These are phyloP conservation scores for Chlorociboria aeruginascens DNA, from an alignment of 495 filamentous ascomycete species.

Conservation along the genomic window DNA sequence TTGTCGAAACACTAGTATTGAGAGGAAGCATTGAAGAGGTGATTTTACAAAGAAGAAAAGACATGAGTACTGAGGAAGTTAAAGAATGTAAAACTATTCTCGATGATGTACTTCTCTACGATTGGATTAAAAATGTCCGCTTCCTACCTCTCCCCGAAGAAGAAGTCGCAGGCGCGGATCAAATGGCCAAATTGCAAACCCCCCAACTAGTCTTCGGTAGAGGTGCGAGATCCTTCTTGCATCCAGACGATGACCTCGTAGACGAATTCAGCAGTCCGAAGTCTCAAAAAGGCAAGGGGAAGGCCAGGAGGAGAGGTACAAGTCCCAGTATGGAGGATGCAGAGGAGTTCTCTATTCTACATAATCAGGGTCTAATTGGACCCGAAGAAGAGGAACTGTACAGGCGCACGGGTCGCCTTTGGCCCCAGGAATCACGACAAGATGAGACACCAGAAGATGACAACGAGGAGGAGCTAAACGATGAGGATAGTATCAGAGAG, in stretches of 20 bases:
- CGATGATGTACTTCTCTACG: slow-evolving; percentile 64
- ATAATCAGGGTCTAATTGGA: no score
- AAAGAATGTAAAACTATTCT: slow-evolving; percentile 55
- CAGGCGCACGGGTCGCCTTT: no score
- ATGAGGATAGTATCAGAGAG: no score
- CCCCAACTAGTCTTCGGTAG: slow-evolving; percentile 49
- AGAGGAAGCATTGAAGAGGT: slow-evolving; percentile 74
- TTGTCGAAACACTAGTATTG: slow-evolving; percentile 80
- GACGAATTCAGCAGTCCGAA: background rate
- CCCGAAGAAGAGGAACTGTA: no score
- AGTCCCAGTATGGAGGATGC: no score
- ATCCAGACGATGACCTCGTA: slow-evolving; percentile 14
- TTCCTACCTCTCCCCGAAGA: slow-evolving; percentile 46
- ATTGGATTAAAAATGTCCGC: slow-evolving; percentile 63
- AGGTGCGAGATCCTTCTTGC: background rate
- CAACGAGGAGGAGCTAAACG: no score
- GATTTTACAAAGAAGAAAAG: slow-evolving; percentile 59
- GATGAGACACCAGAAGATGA: no score
- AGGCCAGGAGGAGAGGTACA: background rate
- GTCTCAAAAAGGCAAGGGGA: background rate
- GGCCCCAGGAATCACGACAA: no score
- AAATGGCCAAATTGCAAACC: slow-evolving; percentile 41
- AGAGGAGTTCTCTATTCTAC: no score
- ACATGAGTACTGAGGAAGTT: slow-evolving; percentile 69
- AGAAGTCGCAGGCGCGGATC: slow-evolving; percentile 30